Conservation (phyloP, 768 basidiomycete genomes). For the Candolleomyces aberdarensis region DNA sequence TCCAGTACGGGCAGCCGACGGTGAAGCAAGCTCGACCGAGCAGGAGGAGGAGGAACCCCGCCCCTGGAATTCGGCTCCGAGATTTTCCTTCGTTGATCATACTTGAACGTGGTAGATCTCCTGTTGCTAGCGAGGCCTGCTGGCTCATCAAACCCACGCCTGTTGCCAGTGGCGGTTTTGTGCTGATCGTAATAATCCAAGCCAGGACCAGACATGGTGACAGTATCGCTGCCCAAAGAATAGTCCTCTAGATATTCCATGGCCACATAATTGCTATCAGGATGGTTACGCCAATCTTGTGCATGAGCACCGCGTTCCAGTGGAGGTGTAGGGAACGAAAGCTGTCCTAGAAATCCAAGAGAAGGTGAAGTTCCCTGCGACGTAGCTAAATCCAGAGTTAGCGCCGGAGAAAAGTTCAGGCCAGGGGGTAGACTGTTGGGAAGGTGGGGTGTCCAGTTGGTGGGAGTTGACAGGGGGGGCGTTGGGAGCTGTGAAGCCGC, state of each 20-base stretch:
- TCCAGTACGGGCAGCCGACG: conserved; percentile 1
- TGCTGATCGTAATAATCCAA: background rate
- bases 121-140: no score
- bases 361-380: background rate
- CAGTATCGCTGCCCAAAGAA: background rate
- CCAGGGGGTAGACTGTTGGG: background rate
- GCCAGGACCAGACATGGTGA: background rate
- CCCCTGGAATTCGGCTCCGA: no score
- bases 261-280: background rate
- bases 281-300: background rate
- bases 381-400: background rate
- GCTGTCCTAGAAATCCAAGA: background rate
- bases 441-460: background rate
- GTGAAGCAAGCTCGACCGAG: background rate
- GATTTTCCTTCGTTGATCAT: no score
- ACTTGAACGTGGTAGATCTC: no score
- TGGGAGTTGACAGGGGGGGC: background rate
- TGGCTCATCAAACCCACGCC: no score
- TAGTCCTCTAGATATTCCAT: background rate
- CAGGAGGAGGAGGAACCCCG: no score
- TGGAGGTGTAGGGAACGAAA: background rate
- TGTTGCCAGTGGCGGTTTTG: background rate
- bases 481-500: background rate
- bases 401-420: background rate
- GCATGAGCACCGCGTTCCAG: background rate